phyloP scores from a whole-genome alignment of 331 rosid genomes.

The Pyrus hybrid region DNA sequence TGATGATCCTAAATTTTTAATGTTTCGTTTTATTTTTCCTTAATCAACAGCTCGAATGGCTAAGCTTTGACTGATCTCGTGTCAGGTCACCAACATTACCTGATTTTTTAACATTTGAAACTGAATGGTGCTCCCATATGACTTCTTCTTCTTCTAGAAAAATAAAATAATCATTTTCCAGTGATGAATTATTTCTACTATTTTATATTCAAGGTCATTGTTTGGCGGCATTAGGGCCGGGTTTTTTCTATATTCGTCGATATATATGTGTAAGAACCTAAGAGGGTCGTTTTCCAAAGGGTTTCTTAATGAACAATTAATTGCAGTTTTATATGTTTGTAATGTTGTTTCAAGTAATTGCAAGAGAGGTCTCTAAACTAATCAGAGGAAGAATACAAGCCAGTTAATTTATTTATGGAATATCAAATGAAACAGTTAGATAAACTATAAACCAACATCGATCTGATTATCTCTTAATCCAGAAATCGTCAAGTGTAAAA shows the following conservation, averaged over 20 bases:
- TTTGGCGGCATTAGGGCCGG: not conserved
- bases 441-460: not conserved
- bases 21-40: not conserved
- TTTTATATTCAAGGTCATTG: not conserved
- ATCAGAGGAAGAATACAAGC: not conserved
- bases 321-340: not conserved
- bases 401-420: not conserved
- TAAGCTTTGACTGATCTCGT: slow-evolving; percentile 16
- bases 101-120: not conserved
- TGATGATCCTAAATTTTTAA: not conserved
- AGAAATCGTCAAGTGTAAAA: not conserved
- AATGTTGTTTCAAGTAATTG: not conserved
- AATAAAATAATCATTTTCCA: not conserved
- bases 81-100: slow-evolving; percentile 36
- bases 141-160: not conserved
- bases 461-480: not conserved
- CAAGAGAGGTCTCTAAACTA: not conserved
- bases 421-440: not conserved
- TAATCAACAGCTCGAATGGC: not conserved
- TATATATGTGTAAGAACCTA: not conserved
- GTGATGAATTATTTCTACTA: not conserved
- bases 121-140: not conserved
- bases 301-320: not conserved
- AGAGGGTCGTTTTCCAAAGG: not conserved
- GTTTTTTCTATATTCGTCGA: too few relatives aligned